A percentile compares a stretch with the other conserved stretches of the same genome.
phyloP scores from a whole-genome alignment of 2,329 filamentous ascomycete species.

The Penicillium sp. region DNA sequence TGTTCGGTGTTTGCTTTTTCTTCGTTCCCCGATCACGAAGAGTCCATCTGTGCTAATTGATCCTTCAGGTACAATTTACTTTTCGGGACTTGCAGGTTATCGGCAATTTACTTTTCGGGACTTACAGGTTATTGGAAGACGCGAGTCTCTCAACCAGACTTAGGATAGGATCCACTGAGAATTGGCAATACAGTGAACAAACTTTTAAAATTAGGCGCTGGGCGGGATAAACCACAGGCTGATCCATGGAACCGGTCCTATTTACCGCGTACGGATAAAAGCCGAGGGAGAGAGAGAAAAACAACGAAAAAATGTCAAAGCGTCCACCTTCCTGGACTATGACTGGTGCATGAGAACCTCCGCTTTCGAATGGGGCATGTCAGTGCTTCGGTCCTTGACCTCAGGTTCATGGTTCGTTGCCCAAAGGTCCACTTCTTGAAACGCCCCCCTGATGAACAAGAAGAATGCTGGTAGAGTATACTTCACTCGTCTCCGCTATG shows the following conservation, averaged over 20 bases:
- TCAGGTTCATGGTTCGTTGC: slow-evolving; percentile 1
- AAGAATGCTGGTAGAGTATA: background rate
- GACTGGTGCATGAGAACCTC: background rate
- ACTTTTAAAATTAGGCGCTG: background rate
- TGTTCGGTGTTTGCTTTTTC: background rate
- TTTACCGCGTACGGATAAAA: background rate
- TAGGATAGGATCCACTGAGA: background rate
- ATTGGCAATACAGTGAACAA: background rate
- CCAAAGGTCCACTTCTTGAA: background rate
- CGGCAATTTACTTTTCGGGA: background rate
- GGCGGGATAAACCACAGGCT: background rate
- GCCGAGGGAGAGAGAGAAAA: background rate
- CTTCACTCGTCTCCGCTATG: background rate
- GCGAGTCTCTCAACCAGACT: no score
- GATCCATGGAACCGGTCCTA: background rate
- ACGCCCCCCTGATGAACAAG: background rate
- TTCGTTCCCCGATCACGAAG: background rate
- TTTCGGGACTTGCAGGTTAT: background rate
- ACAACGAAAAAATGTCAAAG: background rate
- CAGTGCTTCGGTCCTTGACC: background rate
- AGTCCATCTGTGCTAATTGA: background rate
- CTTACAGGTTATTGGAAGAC: background rate
- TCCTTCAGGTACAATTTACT: background rate
- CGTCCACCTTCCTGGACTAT: background rate
- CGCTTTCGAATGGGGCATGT: background rate